Evolutionary conservation across 257 asterid genomes (phyloP).

Genomic region (Solanum pinnatisectum): DNA sequence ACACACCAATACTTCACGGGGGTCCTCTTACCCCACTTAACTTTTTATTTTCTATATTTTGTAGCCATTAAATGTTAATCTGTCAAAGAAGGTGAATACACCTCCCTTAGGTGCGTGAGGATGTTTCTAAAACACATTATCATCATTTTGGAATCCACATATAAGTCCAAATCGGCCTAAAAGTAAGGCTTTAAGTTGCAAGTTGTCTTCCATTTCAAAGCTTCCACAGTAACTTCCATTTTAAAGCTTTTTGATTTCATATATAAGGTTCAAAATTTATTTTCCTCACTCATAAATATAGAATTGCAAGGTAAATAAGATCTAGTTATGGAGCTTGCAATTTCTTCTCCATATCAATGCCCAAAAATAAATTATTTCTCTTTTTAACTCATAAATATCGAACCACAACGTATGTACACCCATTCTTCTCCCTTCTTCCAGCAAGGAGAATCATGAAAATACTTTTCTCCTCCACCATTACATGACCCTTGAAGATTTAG

Average conservation of each 20-base stretch:
- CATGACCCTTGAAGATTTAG: conserved; percentile 26
- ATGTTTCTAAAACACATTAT: not conserved
- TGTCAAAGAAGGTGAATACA: not conserved
- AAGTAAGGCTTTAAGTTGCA: not conserved
- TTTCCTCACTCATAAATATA: not conserved
- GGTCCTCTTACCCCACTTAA: not conserved
- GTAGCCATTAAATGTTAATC: not conserved
- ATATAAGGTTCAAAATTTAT: not conserved
- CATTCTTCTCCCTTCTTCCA: conserved; percentile 87
- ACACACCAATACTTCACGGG: not conserved
- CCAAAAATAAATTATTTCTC: not conserved
- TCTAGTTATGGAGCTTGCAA: not conserved
- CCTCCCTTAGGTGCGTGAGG: not conserved
- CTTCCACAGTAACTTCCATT: not conserved
- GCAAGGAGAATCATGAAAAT: conserved; percentile 77
- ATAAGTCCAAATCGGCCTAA: not conserved
- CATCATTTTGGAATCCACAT: not conserved
- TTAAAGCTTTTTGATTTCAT: not conserved
- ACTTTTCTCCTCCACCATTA: conserved; percentile 55
- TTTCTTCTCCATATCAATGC: not conserved
- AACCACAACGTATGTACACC: conserved; percentile 40
- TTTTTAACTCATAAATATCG: not conserved
- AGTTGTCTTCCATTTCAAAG: not conserved
- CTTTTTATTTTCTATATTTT: not conserved
- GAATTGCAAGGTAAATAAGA: not conserved